phyloP scores from a whole-genome alignment of 352 stramenopile species.

The Globisporangium rhizosaccharum region DNA sequence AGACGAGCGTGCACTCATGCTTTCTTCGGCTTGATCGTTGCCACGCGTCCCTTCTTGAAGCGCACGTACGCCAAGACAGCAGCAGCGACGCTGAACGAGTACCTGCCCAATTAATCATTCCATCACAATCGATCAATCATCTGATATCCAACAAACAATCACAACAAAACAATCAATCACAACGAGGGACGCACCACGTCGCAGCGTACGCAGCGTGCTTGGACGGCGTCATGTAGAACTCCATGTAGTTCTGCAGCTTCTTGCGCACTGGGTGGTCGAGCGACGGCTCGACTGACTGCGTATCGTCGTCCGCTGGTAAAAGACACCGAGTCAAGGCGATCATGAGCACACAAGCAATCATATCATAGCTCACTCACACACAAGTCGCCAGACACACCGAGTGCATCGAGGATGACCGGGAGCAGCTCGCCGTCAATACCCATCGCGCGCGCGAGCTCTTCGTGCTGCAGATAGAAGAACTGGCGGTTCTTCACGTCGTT shows the following conservation, averaged over 20 bases:
- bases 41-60: slow-evolving; percentile 51
- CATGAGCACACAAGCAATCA: not conserved
- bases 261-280: slow-evolving; percentile 66
- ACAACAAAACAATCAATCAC: not conserved
- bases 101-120: slow-evolving; percentile 25
- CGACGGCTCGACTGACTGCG: slow-evolving; percentile 20
- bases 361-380: not conserved
- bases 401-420: slow-evolving; percentile 72
- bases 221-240: slow-evolving; percentile 88
- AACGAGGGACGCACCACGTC: slow-evolving; percentile 50
- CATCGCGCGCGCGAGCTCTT: slow-evolving; percentile 74
- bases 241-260: slow-evolving; percentile 68
- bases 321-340: not conserved
- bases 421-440: slow-evolving; percentile 52
- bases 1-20: not conserved
- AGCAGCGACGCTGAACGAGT: slow-evolving; percentile 71
- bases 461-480: slow-evolving; percentile 82
- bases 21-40: not conserved
- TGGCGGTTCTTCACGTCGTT: slow-evolving; percentile 70
- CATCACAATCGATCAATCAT: not conserved
- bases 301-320: slow-evolving; percentile 28
- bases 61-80: slow-evolving; percentile 65
- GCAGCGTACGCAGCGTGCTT: slow-evolving; percentile 82
- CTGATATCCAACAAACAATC: not conserved
- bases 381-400: slow-evolving; percentile 28